A percentile compares a stretch with the other conserved stretches of the same genome.
Evolutionary conservation across 2,329 filamentous ascomycete genomes (phyloP).

Genomic region (Chaetomiaceae sp.): DNA sequence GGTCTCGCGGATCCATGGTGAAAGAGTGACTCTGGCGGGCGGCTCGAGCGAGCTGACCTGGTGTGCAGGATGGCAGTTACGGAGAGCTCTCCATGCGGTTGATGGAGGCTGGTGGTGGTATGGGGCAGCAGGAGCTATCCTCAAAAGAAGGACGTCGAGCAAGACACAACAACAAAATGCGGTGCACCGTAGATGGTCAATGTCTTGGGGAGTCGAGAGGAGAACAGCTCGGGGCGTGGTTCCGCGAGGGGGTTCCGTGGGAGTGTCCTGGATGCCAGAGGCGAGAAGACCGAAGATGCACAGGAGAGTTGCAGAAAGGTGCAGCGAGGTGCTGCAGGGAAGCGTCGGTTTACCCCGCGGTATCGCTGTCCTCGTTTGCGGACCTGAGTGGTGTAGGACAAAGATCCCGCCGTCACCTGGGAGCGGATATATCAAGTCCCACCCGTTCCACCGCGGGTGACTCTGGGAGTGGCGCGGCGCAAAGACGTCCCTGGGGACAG

Average conservation of each 20-base stretch:
- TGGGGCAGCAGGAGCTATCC: conserved; percentile 16
- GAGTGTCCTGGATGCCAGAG: conserved; percentile 6
- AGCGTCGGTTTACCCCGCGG: conserved; percentile 14
- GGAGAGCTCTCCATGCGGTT: conserved; percentile 24
- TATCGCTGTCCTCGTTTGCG: conserved; percentile 27
- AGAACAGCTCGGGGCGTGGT: neutral
- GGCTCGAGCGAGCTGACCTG: conserved; percentile 22
- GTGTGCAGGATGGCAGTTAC: conserved; percentile 18
- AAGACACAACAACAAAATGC: conserved; percentile 11
- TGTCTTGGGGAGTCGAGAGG: no score
- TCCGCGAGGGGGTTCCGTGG: no score
- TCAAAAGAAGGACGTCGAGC: conserved; percentile 18
- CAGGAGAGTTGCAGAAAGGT: no score
- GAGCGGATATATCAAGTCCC: conserved; percentile 30
- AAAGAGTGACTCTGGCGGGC: conserved; percentile 25
- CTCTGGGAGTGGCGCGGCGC: no score
- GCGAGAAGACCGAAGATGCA: conserved; percentile 9
- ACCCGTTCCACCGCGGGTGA: conserved; percentile 30
- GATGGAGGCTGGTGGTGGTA: conserved; percentile 6
- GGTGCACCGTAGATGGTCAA: conserved; percentile 7
- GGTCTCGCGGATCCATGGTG: conserved; percentile 71
- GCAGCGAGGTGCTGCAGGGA: conserved; percentile 10
- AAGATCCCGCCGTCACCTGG: conserved; percentile 36
- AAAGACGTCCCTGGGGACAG: no score
- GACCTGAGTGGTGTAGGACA: conserved; percentile 30